phyloP scores from a whole-genome alignment of 495 filamentous ascomycete genomes.

The Aspergillus cristatus region DNA sequence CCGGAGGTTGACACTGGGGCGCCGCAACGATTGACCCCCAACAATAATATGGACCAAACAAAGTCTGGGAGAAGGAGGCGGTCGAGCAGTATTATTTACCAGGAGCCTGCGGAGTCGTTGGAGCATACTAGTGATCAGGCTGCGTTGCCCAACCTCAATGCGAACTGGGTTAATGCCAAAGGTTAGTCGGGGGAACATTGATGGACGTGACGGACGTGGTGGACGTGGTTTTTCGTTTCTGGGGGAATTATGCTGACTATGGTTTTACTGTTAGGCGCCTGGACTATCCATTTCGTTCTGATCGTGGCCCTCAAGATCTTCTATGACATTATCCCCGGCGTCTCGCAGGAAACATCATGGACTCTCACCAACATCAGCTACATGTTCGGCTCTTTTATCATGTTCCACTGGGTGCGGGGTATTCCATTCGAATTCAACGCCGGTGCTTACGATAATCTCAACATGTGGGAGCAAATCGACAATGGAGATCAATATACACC shows the following conservation, averaged over 20 bases:
- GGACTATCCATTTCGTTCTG: conserved; percentile 91
- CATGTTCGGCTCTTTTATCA: conserved; percentile 97
- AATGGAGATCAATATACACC: conserved; percentile 98
- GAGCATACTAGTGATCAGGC: conserved; percentile 96
- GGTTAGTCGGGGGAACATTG: conserved; percentile 66
- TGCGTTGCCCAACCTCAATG: conserved; percentile 88
- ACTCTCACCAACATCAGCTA: conserved; percentile 97
- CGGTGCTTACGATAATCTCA: conserved; percentile 97
- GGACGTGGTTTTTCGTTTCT: neutral
- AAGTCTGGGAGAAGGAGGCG: conserved; percentile 69
- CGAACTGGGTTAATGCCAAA: conserved; percentile 98
- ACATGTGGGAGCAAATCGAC: conserved; percentile 99
- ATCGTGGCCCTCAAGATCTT: conserved; percentile 87
- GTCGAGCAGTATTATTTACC: conserved; percentile 93
- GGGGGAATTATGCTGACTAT: conserved; percentile 4
- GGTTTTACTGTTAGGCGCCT: conserved; percentile 52
- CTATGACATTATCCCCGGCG: conserved; percentile 87
- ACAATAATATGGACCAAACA: conserved; percentile 48
- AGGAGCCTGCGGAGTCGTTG: conserved; percentile 85
- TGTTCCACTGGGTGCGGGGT: conserved; percentile 98
- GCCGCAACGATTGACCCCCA: conserved; percentile 42
- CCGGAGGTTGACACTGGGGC: conserved; percentile 58
- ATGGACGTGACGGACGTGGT: neutral
- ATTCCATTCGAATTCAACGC: conserved; percentile 98
- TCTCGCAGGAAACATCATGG: conserved; percentile 97